Evolutionary conservation across 1,284 basidiomycete genomes (phyloP).

Genomic region (Boletellus deceptivus): DNA sequence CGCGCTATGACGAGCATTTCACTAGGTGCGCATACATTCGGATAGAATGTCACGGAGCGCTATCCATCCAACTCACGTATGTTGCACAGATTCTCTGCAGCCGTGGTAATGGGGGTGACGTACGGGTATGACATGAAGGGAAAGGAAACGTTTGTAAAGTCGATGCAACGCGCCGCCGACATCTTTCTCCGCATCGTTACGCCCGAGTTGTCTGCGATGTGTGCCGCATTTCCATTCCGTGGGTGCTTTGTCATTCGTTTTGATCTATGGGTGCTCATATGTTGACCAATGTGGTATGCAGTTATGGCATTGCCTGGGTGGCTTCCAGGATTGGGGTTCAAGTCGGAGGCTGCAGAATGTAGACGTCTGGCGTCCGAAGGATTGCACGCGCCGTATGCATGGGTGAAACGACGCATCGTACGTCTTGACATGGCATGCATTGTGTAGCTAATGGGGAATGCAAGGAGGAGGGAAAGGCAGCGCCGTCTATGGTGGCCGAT

Average conservation of each 20-base stretch:
- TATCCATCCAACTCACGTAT: neutral
- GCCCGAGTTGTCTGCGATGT: constrained; percentile 6
- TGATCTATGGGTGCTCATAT: neutral
- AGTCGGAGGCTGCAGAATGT: constrained; percentile 10
- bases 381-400: constrained; percentile 14
- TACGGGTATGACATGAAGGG: constrained; percentile 17
- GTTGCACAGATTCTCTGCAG: constrained; percentile 14
- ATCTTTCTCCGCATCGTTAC: neutral
- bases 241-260: neutral
- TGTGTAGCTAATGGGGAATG: neutral
- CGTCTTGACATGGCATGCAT: neutral
- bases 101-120: constrained; percentile 13
- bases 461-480: constrained; percentile 15
- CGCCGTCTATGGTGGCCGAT: constrained; percentile 20
- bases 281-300: constrained; percentile 1
- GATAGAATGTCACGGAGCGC: neutral
- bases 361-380: constrained; percentile 6
- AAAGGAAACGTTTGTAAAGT: constrained; percentile 4
- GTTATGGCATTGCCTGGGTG: constrained; percentile 10
- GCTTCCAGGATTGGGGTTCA: constrained; percentile 18
- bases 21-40: constrained; percentile 6
- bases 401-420: constrained; percentile 16
- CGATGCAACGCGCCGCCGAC: constrained; percentile 14
- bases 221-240: constrained; percentile 11
- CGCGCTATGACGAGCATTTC: constrained; percentile 14